These are phyloP conservation scores for Aureobasidium zeae DNA, from an alignment of 2,329 filamentous ascomycete genomes.

Conservation along the genomic window DNA sequence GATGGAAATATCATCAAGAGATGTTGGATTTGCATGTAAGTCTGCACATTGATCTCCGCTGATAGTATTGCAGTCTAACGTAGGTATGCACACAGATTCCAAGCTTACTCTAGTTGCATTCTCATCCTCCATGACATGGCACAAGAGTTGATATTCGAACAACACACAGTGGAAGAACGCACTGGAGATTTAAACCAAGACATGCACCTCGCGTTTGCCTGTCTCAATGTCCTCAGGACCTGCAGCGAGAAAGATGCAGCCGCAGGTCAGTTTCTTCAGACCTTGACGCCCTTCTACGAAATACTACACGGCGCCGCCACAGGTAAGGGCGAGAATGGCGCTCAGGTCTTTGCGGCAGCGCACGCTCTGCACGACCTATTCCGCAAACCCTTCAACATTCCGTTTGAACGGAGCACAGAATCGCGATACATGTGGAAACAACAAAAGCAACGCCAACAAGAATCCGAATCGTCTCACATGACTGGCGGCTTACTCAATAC, in stretches of 20 bases:
- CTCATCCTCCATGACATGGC: constrained; percentile 2
- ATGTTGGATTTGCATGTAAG: constrained; percentile 16
- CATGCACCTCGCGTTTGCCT: neutral
- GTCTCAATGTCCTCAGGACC: constrained; percentile 1
- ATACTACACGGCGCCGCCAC: neutral
- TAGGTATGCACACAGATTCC: constrained; percentile 12
- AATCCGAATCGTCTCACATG: no score
- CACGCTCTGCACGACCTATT: neutral
- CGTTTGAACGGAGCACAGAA: neutral
- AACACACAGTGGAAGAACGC: neutral
- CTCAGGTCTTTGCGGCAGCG: neutral
- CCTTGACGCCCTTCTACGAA: neutral
- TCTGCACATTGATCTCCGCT: neutral
- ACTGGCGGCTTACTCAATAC: no score
- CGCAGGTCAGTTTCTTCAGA: neutral
- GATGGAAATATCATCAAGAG: constrained; percentile 7
- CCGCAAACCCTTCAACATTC: neutral
- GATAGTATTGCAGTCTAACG: neutral
- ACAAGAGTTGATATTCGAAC: neutral
- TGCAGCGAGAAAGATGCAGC: constrained; percentile 2
- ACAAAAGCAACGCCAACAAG: neutral
- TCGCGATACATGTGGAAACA: constrained; percentile 1
- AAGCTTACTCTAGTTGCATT: constrained; percentile 12
- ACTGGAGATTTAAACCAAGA: neutral
- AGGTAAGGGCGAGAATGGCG: neutral